phyloP scores from a whole-genome alignment of 768 basidiomycete genomes.

The Chalciporus piperatus region DNA sequence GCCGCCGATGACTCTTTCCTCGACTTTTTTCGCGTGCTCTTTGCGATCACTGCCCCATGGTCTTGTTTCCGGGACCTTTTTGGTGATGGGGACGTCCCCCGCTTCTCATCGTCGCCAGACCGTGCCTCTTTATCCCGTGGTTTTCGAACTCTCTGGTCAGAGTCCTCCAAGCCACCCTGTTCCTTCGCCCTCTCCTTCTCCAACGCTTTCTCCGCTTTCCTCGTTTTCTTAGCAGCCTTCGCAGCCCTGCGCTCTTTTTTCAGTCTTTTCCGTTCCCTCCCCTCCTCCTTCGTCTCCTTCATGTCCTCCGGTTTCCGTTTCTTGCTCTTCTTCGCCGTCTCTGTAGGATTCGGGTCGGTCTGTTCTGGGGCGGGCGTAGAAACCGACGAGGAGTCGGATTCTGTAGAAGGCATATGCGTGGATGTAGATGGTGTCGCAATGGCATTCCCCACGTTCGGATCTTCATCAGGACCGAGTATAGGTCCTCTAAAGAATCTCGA shows the following conservation, averaged over 20 bases:
- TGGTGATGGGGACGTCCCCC: background rate
- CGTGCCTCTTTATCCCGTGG: background rate
- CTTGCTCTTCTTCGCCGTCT: background rate
- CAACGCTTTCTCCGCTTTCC: constrained; percentile 4
- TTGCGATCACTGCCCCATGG: constrained; percentile 3
- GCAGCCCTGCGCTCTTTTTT: constrained; percentile 22
- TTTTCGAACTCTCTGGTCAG: constrained; percentile 2
- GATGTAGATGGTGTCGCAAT: background rate
- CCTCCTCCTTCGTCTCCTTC: constrained; percentile 16
- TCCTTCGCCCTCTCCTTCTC: background rate
- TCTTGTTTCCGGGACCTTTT: constrained; percentile 11
- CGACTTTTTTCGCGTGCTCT: constrained; percentile 15
- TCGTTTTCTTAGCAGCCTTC: constrained; percentile 12
- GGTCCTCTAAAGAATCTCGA: constrained; percentile 80
- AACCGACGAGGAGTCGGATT: background rate
- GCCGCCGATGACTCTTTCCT: constrained; percentile 11
- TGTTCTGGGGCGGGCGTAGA: background rate
- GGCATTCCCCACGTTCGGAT: background rate
- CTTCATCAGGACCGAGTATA: constrained; percentile 49
- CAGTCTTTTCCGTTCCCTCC: constrained; percentile 21
- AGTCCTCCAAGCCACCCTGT: background rate
- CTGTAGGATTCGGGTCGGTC: background rate
- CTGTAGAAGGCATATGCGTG: background rate
- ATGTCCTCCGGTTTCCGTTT: constrained; percentile 11
- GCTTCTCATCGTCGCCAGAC: background rate